Base-by-base conservation (phyloP, 768 basidiomycete genomes). In the Tricholoma terreum region DNA sequence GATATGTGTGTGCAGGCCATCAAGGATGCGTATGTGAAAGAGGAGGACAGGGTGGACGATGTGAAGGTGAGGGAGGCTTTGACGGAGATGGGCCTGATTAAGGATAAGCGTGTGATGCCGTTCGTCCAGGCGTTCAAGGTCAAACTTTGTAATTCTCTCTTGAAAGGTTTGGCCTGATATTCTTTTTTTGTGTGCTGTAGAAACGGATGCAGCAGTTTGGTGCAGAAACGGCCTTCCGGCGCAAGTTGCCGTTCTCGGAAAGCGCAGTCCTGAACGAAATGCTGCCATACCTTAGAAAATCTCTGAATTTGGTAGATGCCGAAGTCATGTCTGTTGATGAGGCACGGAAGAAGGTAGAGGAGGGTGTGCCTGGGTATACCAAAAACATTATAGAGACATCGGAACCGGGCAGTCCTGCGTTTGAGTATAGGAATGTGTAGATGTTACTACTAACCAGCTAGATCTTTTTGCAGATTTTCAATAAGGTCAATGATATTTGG, bases 71-170 rank as follows among this genome's bases (percentile, higher is more conserved):
- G 86, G 69, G 77, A 84, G 64, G 63, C 82, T 62, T 69, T 98
- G 69, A 80, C 79, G 8, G 78, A 83, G 68, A 80, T 78, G 19
- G 94, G 92, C 4, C 69, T 98, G 69, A 87, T 94, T 75, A 98
- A 97, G 81, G 94, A 98, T 75, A 98, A 98, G 78, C 84, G 87
- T 42, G 82, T 82, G 40, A 98, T 98, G 96, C 95, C 95, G 6
- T 98, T 96, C 74, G 84, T 94, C 46, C 91, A 96, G 58, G 75
- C 80, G 30, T 90, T 98, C 86, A 95, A 97, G 87, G 96, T 94
- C 52, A 35, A 78, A 62, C 7, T 22, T 40, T 1, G 11, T 17
- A 27, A 43, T 10, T 6, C 38, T 48, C 40, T 55, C 17, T 19
- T 1, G 43, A 22, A 95, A 96, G 86, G 96, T 94, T 10, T 15